phyloP scores from a whole-genome alignment of 768 basidiomycete genomes.

The Termitomyces sp. region DNA sequence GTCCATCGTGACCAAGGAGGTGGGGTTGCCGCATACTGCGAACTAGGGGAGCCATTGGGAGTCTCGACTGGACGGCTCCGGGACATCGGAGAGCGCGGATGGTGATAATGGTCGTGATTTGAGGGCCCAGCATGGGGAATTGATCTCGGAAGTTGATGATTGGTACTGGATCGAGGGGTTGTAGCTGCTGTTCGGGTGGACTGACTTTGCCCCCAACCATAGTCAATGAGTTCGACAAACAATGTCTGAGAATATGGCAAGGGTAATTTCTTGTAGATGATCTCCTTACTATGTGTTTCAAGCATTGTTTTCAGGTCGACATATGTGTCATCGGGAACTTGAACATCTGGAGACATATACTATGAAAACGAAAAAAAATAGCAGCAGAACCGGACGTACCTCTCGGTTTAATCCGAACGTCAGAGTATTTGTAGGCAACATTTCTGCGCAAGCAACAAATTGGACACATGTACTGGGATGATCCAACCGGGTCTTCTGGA shows the following conservation, averaged over 20 bases:
- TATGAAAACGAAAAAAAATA: slow-evolving; percentile 4
- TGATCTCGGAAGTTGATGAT: slow-evolving; percentile 16
- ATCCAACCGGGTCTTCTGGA: slow-evolving; percentile 35
- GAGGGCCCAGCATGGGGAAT: slow-evolving; percentile 11
- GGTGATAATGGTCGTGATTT: slow-evolving; percentile 10
- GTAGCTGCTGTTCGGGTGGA: slow-evolving; percentile 19
- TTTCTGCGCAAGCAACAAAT: slow-evolving; percentile 76
- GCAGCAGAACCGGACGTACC: slow-evolving; percentile 32
- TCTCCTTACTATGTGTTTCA: slow-evolving; percentile 64
- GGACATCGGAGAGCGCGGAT: slow-evolving; percentile 14
- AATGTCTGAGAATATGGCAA: slow-evolving; percentile 62
- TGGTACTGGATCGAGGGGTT: slow-evolving; percentile 16
- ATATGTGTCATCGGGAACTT: slow-evolving; percentile 48
- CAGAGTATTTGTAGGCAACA: slow-evolving; percentile 64
- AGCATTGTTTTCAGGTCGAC: slow-evolving; percentile 73
- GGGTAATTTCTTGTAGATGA: slow-evolving; percentile 63
- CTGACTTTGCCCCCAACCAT: slow-evolving; percentile 51
- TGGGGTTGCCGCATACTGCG: slow-evolving; percentile 23
- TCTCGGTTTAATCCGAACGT: slow-evolving; percentile 65
- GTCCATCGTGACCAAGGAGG: slow-evolving; percentile 47
- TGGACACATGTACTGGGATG: slow-evolving; percentile 57
- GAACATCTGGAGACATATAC: slow-evolving; percentile 23
- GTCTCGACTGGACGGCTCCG: slow-evolving; percentile 9
- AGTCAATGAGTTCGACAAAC: slow-evolving; percentile 68
- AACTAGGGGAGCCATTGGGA: slow-evolving; percentile 12